Evolutionary conservation across 805 yeast genomes (phyloP), one percentile per base, ranked within the genome.

Genomic region (Osmozyma mogii): DNA sequence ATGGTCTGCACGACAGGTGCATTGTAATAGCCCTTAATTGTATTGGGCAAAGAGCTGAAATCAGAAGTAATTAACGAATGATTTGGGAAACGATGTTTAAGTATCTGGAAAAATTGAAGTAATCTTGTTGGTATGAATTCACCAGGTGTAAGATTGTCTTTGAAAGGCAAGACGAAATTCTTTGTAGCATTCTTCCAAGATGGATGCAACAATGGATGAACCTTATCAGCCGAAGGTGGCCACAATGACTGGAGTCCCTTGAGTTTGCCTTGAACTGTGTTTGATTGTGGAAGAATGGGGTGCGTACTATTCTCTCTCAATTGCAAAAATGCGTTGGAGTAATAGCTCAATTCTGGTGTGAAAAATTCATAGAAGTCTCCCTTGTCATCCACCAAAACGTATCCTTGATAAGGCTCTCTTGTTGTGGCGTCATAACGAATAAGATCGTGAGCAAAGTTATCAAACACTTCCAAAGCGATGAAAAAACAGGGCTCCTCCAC

Each of bases 111-210:
- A 28, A 84, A 67, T 49, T 80, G 71, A 17, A 80, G 43, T 17
- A 79, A 61, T 32, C 87, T 58, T 0, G 94, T 82, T n/a, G 95
- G 95, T 18, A 84, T 72, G 50, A 71, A 84, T 46, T 84, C 95
- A 0, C 84, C 80, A 3, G 72, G 75, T 0, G 85, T 65, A 17
- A 84, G 54, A 29, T 74, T 68, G 29, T 78, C 83, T 36, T 78
- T 65, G 44, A 80, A 65, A 1, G 94, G 94, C 23, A 76, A 61
- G 1, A 78, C 16, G 19, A 70, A 52, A 41, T 79, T 67, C 32
- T 68, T 61, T 34, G 68, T 36, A 27, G 53, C 47, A 31, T 74
- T 55, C 40, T 58, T 50, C 4, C 53, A 32, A 12, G 56, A 43
- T 1, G 75, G 69, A 35, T 72, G 75, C 24, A 73, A 61, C 26